Evolutionary conservation across 176 grass and related monocot species (phyloP).

Genomic region (Leersia perrieri): DNA sequence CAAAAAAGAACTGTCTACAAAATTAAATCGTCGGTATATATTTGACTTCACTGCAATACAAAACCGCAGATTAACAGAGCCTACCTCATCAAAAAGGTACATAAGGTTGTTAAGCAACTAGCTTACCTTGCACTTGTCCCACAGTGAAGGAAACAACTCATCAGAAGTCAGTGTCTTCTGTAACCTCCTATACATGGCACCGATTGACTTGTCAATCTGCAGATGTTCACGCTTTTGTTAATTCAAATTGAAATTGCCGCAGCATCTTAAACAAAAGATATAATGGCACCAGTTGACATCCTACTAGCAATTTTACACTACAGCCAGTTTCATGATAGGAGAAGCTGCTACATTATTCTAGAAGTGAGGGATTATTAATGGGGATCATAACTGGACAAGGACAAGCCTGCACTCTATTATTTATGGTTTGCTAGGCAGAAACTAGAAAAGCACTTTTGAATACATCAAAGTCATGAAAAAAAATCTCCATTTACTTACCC

Average conservation of each 20-base stretch:
- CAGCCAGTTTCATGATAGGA: not conserved
- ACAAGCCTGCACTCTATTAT: not conserved
- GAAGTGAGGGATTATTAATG: not conserved
- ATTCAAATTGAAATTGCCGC: not conserved
- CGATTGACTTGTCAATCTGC: slow-evolving; percentile 92
- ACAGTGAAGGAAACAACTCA: slow-evolving; percentile 88
- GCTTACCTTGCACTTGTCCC: slow-evolving; percentile 92
- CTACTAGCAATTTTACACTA: not conserved
- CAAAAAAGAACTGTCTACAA: not conserved
- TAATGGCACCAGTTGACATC: not conserved
- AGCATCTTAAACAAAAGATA: slow-evolving; percentile 15
- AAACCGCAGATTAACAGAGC: not conserved
- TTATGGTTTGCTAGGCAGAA: slow-evolving; percentile 11
- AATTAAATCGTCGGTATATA: not conserved
- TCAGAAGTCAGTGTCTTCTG: slow-evolving; percentile 83
- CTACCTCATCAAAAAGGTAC: not conserved
- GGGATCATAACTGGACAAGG: not conserved
- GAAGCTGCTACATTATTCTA: not conserved
- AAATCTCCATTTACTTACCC: slow-evolving; percentile 55
- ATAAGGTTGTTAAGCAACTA: not conserved
- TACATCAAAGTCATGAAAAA: slow-evolving; percentile 9
- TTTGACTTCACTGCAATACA: slow-evolving; percentile 7
- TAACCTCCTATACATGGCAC: slow-evolving; percentile 81
- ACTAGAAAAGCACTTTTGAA: not conserved
- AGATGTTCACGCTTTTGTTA: slow-evolving; percentile 21